Conservation (phyloP, 106 monocot species). For the Phalaenopsis equestris region DNA sequence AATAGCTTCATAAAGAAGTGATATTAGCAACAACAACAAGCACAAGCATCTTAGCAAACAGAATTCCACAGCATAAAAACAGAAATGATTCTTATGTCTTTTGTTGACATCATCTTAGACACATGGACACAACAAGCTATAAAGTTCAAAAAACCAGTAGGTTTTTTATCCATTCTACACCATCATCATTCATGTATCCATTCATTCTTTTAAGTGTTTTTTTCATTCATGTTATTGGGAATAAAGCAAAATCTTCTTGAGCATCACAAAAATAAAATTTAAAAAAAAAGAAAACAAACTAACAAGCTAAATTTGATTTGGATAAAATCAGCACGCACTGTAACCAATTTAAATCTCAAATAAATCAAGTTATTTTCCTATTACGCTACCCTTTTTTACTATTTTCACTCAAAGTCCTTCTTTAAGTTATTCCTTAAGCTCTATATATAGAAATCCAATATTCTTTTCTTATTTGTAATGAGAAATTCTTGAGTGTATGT, state of each 20-base stretch:
- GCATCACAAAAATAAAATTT: not conserved
- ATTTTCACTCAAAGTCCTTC: not conserved
- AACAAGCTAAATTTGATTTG: not conserved
- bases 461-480: not conserved
- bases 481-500: not conserved
- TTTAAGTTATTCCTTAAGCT: not conserved
- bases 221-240: not conserved
- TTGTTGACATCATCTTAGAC: no score
- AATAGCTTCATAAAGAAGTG: no score
- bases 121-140: no score
- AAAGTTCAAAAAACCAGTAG: no score
- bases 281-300: no score
- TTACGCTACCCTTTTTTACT: not conserved
- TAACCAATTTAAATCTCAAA: not conserved
- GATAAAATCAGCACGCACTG: not conserved
- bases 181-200: no score
- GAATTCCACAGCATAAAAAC: no score
- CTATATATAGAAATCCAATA: not conserved
- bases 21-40: no score
- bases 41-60: no score
- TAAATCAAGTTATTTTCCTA: not conserved
- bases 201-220: no score
- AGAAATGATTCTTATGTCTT: no score
- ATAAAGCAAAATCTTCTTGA: not conserved
- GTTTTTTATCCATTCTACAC: no score